Percentiles rank a stretch among this genome's conserved stretches.
Evolutionary conservation across 345 rosid genomes (phyloP).

Genomic region (Pistacia integerrima): DNA sequence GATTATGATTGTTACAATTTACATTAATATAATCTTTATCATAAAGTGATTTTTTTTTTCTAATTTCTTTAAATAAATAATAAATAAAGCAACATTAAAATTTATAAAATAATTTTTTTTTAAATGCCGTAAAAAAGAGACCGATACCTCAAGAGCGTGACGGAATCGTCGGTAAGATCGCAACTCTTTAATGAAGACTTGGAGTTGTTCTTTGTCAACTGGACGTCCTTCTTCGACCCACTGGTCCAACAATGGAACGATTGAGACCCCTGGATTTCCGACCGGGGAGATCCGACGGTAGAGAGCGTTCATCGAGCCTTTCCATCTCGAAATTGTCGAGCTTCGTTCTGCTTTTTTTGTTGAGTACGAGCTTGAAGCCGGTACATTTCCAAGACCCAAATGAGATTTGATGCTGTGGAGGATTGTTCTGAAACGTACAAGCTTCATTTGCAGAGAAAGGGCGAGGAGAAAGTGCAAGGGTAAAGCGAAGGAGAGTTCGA

Average conservation of each 20-base stretch:
- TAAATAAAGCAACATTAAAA: no score
- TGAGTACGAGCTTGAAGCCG: background rate
- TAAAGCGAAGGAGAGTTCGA: background rate
- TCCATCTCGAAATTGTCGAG: background rate
- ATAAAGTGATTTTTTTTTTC: no score
- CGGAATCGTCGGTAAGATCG: slow-evolving; percentile 25
- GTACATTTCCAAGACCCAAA: slow-evolving; percentile 15
- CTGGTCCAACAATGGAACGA: slow-evolving; percentile 40
- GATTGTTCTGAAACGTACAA: background rate
- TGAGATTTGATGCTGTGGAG: slow-evolving; percentile 6
- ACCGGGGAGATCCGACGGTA: slow-evolving; percentile 36
- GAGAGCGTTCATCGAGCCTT: slow-evolving; percentile 3
- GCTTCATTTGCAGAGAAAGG: background rate
- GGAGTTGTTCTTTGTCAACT: slow-evolving; percentile 21
- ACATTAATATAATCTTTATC: no score
- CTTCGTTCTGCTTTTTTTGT: background rate
- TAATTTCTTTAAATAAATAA: no score
- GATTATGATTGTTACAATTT: no score
- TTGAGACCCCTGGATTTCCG: slow-evolving; percentile 28
- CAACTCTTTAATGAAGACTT: slow-evolving; percentile 20
- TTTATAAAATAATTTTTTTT: no score
- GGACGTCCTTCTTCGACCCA: slow-evolving; percentile 43
- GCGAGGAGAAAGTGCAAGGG: background rate
- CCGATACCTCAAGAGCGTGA: slow-evolving; percentile 49
- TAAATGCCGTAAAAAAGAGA: background rate